Evolutionary conservation across 108 stramenopile species (phyloP).

Genomic region (Cylindrotheca closterium): DNA sequence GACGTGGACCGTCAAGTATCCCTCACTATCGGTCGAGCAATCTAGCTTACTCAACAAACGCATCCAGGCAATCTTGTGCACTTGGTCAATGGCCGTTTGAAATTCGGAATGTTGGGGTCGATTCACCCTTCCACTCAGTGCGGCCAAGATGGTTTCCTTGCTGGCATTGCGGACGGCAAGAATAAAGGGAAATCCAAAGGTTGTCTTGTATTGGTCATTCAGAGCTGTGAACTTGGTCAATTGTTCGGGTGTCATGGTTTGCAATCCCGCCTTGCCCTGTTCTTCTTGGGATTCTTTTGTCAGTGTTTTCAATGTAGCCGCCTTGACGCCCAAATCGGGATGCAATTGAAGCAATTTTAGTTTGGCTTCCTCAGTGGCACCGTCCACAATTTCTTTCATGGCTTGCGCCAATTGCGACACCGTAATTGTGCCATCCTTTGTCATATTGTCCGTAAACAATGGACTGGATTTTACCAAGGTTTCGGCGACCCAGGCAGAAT

Average conservation of each 20-base stretch:
- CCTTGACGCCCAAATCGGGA: conserved; percentile 62
- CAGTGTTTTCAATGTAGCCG: conserved; percentile 41
- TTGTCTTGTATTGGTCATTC: conserved; percentile 65
- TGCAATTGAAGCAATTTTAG: conserved; percentile 65
- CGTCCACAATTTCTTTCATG: conserved; percentile 59
- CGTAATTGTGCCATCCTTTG: conserved; percentile 35
- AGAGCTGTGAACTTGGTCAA: conserved; percentile 42
- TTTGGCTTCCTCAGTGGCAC: conserved; percentile 49
- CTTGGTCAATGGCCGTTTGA: conserved; percentile 65
- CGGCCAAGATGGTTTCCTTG: conserved; percentile 77
- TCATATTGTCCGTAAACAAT: conserved; percentile 13
- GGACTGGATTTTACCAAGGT: conserved; percentile 42
- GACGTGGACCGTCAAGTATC: conserved; percentile 89
- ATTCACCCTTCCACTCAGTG: conserved; percentile 59
- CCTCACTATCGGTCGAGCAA: conserved; percentile 51
- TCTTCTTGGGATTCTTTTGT: conserved; percentile 76
- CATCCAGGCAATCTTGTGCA: conserved; percentile 94
- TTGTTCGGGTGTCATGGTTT: conserved; percentile 65
- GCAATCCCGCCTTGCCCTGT: conserved; percentile 72
- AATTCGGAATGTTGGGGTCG: conserved; percentile 56
- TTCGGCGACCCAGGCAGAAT: conserved; percentile 78
- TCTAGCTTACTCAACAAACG: conserved; percentile 60
- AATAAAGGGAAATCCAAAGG: conserved; percentile 84
- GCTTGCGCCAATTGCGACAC: conserved; percentile 54
- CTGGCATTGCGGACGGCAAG: conserved; percentile 84